Evolutionary conservation across 2,329 filamentous ascomycete genomes (phyloP), one percentile per base, ranked within the genome.

Genomic region (Conoideocrella luteorostrata): DNA sequence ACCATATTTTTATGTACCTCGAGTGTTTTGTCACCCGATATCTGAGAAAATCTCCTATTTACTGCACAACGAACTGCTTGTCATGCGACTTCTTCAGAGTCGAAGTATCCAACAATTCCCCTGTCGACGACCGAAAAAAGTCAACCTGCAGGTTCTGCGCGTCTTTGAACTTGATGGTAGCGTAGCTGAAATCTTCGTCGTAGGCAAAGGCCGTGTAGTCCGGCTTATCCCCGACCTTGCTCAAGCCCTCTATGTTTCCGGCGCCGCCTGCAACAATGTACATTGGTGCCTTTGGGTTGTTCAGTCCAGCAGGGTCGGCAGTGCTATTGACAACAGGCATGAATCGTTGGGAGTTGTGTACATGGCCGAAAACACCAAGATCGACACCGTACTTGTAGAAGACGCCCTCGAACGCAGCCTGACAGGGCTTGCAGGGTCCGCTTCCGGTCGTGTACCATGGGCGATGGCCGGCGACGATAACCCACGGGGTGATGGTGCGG

Each of bases 311-410:
- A 0, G 63, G 48, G 43, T 72, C 68, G 0, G 55, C 56, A 0
- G 53, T 55, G 48, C 55, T 52, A 46, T 67, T 62, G 56, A 57
- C 57, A 2, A 64, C 56, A 21, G 61, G 72, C 53, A 63, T 47
- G 50, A 77, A 75, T 2, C 77, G 69, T 60, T 80, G 74, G 21
- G 72, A 70, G 58, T 77, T 78, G 58, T 80, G 76, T 12, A 77
- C 72, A 52, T 80, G 76, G 2, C 76, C 77, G 49, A 78, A 76
- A 6, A 80, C 61, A 21, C 59, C 75, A 4, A 79, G 56, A 49
- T 80, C 77, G 17, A 80, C 76, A 22, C 74, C 75, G 54, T 78
- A 77, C 41, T 68, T 64, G 58, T 77, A 75, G 6, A 80, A 56
- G 3, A 78, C 54, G 1, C 61, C 58, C 60, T 80, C 76, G 45